Base-by-base conservation (phyloP, 345 rosid species). In the Syzygium grande region DNA sequence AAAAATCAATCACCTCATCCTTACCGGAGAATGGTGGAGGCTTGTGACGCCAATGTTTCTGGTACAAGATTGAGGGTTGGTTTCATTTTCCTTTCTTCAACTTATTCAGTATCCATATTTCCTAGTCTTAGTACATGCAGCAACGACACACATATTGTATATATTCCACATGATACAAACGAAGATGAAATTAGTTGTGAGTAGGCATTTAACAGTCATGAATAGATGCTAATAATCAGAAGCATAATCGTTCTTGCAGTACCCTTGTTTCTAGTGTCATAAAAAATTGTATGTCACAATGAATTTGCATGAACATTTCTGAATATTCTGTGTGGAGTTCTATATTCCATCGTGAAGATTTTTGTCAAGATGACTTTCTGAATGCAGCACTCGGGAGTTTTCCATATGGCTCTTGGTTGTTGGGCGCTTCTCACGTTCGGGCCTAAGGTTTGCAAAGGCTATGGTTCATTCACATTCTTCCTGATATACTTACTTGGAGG, bases 11-110 rank as follows among this genome's bases (percentile, higher is more conserved):
- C 93, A 94, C 91, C 90, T 96, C 90, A 95, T 97, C 92, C 87
- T 97, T 51, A 91, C 92, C 59, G 98, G 99, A 85, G 98, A 97
- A 89, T 97, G 99, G 99, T 97, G 99, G 99, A 94, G 98, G 92
- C 97, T 97, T 5, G 89, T 97, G 91, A 97, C 98, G 23, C 98
- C 99, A 49, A 97, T 96, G 97, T 97, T 97, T 97, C 99, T 96
- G 98, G 99, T 97, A 97, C 99, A 96, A 91, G 96, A 94, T 92
- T 94, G 90, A 94, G 90, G 92, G 92, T 88, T 94, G 95, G 98
- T 98, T 96, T 93, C 93, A 95, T 94, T 94, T 95, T 92, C 91
- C 90, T 86, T 91, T 89, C 93, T 92, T 68, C 46, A 34, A 34
- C 80, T 21, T 46, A 68, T 68, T 34, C 80, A 34, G 46, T 68